Base-by-base conservation (phyloP, 2,329 filamentous ascomycete species). In the Pyricularia pennisetigena region DNA sequence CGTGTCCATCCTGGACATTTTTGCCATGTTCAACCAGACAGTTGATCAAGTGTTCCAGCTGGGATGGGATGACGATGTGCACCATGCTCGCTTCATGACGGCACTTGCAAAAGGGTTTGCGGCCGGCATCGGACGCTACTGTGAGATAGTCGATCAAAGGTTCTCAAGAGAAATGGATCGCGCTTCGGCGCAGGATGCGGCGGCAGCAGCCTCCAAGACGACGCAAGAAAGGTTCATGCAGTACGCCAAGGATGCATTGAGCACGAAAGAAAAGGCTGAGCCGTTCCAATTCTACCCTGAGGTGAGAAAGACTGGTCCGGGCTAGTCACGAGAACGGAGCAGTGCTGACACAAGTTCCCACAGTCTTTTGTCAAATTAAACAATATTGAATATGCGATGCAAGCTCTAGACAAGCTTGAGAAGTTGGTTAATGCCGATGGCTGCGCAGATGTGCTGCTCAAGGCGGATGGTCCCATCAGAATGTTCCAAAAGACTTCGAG, bases 31-130 rank as follows among this genome's bases (percentile, higher is more conserved):
- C 82, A 96, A 94, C 74, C 92, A 97, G 79, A 92, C 91, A 23
- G 88, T 96, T 49, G 91, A 97, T 71, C 92, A 96, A 74, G 88
- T 99, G 68, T 88, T 92, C 68, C 84, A 92, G 72, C 84, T 99
- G 12, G 88, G 94, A 70, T 99, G 95, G 95, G 90, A 93, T 71
- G 93, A 98, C 76, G 92, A 97, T 74, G 83, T 97, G 54, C 94
- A 97, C 72, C 92, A 97, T 76, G 94, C 95, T 57, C 93, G 94
- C 70, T 99, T 99, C 79, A 98, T 98, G 94, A 99, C 95, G 20
- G 88, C 93, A 1, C 82, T 97, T 20, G 89, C 94, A 16, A 96
- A 93, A 74, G 90, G 90, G 0, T 92, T 98, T 70, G 90, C 94
- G 1, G 84, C 86, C 64, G 94, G 93, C 23, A 86, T 99, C 65